phyloP scores from a whole-genome alignment of 106 monocot species.

The Vanilla planifolia region DNA sequence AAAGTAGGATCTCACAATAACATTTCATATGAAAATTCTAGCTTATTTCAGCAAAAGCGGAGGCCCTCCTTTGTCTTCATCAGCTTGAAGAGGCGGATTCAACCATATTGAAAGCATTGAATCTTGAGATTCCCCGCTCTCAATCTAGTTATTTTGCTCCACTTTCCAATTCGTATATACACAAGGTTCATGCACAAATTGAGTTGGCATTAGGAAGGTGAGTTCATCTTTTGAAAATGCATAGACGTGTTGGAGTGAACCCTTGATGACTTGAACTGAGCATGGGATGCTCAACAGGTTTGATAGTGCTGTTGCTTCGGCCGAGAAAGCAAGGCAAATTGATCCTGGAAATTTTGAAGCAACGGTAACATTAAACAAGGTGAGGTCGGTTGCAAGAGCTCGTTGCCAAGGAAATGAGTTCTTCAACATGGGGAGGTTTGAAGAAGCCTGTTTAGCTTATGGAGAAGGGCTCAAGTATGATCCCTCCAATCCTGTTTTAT shows the following conservation, averaged over 20 bases:
- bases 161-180: slow-evolving; percentile 37
- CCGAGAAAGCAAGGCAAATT: slow-evolving; percentile 34
- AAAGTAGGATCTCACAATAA: not conserved
- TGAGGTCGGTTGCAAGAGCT: slow-evolving; percentile 43
- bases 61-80: slow-evolving; percentile 53
- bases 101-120: slow-evolving; percentile 22
- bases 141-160: slow-evolving; percentile 38
- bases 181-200: slow-evolving; percentile 55
- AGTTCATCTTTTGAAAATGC: slow-evolving; percentile 2
- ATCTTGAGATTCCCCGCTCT: slow-evolving; percentile 28
- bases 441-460: slow-evolving; percentile 60
- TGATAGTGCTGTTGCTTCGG: slow-evolving; percentile 48
- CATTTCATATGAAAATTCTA: slow-evolving; percentile 18
- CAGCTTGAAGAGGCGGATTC: slow-evolving; percentile 46
- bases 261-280: not conserved
- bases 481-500: slow-evolving; percentile 53
- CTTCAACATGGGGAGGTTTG: slow-evolving; percentile 48
- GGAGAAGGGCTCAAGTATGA: slow-evolving; percentile 56
- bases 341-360: slow-evolving; percentile 45
- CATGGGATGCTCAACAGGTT: slow-evolving; percentile 41
- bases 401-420: slow-evolving; percentile 54
- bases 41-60: slow-evolving; percentile 50
- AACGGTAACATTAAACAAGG: slow-evolving; percentile 21
- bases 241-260: slow-evolving; percentile 2
- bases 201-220: slow-evolving; percentile 78